Base-by-base conservation (phyloP, 129 eudicot species). In the Lactuca sativa region DNA sequence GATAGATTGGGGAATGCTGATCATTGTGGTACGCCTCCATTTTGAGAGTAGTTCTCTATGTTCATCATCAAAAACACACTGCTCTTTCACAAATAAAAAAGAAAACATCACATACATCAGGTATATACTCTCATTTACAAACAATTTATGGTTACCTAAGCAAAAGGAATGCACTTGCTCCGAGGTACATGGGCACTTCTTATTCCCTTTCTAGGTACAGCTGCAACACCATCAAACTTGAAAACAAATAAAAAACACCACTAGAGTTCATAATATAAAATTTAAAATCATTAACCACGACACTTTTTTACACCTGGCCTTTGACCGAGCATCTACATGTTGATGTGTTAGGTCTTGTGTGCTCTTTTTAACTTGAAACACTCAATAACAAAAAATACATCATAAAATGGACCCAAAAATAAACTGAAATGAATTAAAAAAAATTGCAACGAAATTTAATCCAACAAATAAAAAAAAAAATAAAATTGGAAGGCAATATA, bases 171-270 rank as follows among this genome's bases (percentile, higher is more conserved):
- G 69, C 97, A 93, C 78, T 87, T 93, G 79, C 97, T 93, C 60
- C 95, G 90, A 44, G 99, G 97, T 58, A 93, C 87, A 70, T 93
- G 99, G 13, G 95, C 99, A 72, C 97, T 83, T 82, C 87, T 87
- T 58, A 93, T 85, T 80, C 99, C 99, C 99, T 97, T 97, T 62
- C n/a, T n/a, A n/a, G n/a, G n/a, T n/a, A n/a, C n/a, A n/a, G n/a
- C n/a, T n/a, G n/a, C n/a, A n/a, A n/a, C n/a, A n/a, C n/a, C n/a
- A 76, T 93, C 97, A 85, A 87, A 93, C 87, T 97, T 93, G 75
- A 53, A 62, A 73, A 51, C 25, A 3, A 43, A 71, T 21, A 21
- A 21, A 32, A n/a, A 21, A 21, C 21, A 21, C 21, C 21, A 21
- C 31, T 8, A 30, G n/a, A 40, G 9, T 6, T 6, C 63, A 56